These are phyloP conservation scores for Coccomyxa sp. DNA, from an alignment of 139 green algal species.

Conservation along the genomic window DNA sequence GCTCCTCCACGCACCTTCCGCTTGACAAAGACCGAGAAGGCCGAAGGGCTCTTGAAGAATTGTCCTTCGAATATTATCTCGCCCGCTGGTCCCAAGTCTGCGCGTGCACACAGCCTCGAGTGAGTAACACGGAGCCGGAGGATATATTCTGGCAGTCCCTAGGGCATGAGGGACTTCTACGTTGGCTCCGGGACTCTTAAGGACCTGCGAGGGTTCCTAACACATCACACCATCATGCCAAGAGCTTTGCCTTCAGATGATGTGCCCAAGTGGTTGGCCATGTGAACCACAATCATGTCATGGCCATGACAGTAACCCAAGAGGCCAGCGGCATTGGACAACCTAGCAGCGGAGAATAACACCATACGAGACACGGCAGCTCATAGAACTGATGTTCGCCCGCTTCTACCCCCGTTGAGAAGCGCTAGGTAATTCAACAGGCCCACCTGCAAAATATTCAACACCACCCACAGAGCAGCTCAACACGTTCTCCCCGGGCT, in stretches of 20 bases:
- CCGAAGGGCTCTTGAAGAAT: constrained; percentile 18
- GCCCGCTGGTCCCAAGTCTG: constrained; percentile 20
- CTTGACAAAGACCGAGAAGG: constrained; percentile 31
- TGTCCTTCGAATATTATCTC: constrained; percentile 26
- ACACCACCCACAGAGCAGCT: constrained; percentile 14
- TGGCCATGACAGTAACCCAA: neutral
- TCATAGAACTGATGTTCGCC: too few relatives aligned
- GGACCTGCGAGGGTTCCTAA: neutral
- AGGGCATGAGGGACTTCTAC: neutral
- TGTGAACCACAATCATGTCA: neutral
- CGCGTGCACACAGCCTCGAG: neutral
- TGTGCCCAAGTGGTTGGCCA: neutral
- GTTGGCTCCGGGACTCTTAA: neutral
- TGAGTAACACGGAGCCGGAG: neutral
- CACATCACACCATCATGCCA: too few relatives aligned
- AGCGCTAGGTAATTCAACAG: neutral
- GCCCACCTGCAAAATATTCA: constrained; percentile 19
- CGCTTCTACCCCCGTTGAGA: too few relatives aligned
- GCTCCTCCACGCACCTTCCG: constrained; percentile 9
- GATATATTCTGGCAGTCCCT: neutral
- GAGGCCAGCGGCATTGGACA: neutral
- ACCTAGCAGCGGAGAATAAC: neutral
- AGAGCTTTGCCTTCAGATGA: too few relatives aligned
- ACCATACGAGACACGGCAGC: too few relatives aligned
- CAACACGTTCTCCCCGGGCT: constrained; percentile 8